Evolutionary conservation across 108 stramenopile genomes (phyloP).

Genomic region (Bacterosira constricta): DNA sequence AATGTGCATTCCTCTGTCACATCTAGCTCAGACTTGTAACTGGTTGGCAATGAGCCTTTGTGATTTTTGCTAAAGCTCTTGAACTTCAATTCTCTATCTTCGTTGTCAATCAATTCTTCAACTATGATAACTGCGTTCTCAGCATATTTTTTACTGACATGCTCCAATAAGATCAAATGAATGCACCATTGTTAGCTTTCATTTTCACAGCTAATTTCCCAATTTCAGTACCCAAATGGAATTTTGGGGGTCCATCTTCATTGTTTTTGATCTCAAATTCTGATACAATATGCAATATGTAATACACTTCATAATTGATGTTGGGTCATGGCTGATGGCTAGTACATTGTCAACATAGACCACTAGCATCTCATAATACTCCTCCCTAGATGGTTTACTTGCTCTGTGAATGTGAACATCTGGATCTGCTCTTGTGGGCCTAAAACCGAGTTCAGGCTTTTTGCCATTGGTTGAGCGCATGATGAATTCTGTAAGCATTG

Average conservation of each 20-base stretch:
- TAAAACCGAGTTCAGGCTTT: no score
- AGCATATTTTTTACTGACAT: neutral
- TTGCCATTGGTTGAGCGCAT: no score
- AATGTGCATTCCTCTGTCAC: neutral
- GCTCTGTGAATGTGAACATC: constrained; percentile 31
- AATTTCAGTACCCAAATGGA: neutral
- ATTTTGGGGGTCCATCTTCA: neutral
- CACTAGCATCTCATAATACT: constrained; percentile 43
- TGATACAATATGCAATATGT: no score
- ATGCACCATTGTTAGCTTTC: neutral
- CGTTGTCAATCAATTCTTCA: neutral
- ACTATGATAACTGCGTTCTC: constrained; percentile 2
- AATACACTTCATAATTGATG: neutral
- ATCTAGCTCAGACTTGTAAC: constrained; percentile 34
- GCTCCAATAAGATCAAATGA: neutral
- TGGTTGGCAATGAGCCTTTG: constrained; percentile 9
- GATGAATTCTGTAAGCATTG: neutral
- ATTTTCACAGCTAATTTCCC: neutral
- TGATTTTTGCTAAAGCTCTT: neutral
- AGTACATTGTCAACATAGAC: constrained; percentile 46
- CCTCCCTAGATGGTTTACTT: neutral
- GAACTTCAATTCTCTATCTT: no score
- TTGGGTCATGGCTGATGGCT: neutral
- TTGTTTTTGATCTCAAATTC: neutral
- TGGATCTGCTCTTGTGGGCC: constrained; percentile 25